phyloP scores from a whole-genome alignment of 1,284 basidiomycete genomes.

The Malassezia obtusa region DNA sequence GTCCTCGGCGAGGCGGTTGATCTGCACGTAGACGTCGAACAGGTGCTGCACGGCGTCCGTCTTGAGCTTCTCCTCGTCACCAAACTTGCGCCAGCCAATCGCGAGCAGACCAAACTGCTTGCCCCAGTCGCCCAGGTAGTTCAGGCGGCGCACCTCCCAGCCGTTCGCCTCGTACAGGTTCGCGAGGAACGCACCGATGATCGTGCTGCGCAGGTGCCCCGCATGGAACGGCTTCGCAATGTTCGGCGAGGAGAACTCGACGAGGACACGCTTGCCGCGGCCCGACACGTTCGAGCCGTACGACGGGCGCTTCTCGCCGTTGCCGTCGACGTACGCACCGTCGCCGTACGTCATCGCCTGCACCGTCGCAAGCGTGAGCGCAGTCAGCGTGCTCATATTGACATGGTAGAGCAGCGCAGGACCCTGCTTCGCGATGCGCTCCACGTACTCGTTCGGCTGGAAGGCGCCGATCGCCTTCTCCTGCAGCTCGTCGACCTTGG shows the following conservation, averaged over 20 bases:
- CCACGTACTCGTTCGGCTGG: conserved; percentile 36
- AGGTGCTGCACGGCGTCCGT: conserved; percentile 89
- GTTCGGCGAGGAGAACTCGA: conserved; percentile 88
- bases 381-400: conserved; percentile 57
- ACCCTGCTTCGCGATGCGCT: conserved; percentile 28
- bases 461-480: conserved; percentile 60
- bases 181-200: conserved; percentile 86
- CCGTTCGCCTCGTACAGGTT: conserved; percentile 88
- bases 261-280: conserved; percentile 48
- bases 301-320: conserved; percentile 28
- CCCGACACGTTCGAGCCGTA: conserved; percentile 45
- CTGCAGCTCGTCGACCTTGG: conserved; percentile 70
- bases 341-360: conserved; percentile 59
- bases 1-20: conserved; percentile 67
- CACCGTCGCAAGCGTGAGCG: conserved; percentile 70
- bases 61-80: conserved; percentile 70
- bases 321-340: conserved; percentile 22
- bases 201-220: conserved; percentile 89
- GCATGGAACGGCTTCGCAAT: conserved; percentile 99
- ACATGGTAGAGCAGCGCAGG: conserved; percentile 40
- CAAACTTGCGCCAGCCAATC: conserved; percentile 83
- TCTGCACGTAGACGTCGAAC: conserved; percentile 85
- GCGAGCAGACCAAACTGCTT: conserved; percentile 63
- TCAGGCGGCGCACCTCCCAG: conserved; percentile 81
- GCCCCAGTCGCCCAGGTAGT: conserved; percentile 61